Base-by-base conservation (phyloP, 2,329 filamentous ascomycete species). In the Exophiala calicioides region DNA sequence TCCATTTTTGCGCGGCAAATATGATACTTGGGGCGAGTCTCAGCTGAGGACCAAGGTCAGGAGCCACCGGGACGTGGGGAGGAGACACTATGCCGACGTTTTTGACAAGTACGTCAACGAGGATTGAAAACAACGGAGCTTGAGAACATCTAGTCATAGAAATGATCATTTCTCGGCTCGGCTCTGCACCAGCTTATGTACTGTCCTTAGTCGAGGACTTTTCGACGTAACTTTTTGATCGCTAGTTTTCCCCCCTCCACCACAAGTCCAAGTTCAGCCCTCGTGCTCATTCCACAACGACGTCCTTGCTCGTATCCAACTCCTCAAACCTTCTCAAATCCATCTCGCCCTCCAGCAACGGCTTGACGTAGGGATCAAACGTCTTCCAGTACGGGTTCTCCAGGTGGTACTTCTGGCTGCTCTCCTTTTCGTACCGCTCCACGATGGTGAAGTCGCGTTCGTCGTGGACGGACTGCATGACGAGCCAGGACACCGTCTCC, bases 361-460 rank as follows among this genome's bases (percentile, higher is more conserved):
- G 85, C 36, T 81, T 72, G 21, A 88, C 84, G 21, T 54, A 52
- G 4, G 83, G 82, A 63, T 88, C 84, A 59, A 88, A 88, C 1
- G 84, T 86, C 71, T 86, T 78, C 82, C 82, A 86, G 73, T 86
- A 86, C 0, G 83, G 83, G 66, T 86, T 86, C 60, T 78, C 76
- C 13, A 83, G 72, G 61, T 83, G 80, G 59, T 82, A 82, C 55
- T 81, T 76, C 63, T 83, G 80, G 60, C 71, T 76, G 69, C 77
- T 59, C 64, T 88, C 85, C 50, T 82, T 75, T 59, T 79, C 76
- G 66, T 87, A 89, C 23, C 85, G 73, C 70, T 89, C 85, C 35
- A 89, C 84, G 59, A 89, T 86, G 36, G 82, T 86, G 67, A 89
- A 89, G 38, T 82, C 80, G 47, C 83, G 75, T 33, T 76, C 75